These are phyloP conservation scores for Syncephalastrum racemosum DNA, from an alignment of 371 early-diverging fungal genomes.

Conservation along the genomic window DNA sequence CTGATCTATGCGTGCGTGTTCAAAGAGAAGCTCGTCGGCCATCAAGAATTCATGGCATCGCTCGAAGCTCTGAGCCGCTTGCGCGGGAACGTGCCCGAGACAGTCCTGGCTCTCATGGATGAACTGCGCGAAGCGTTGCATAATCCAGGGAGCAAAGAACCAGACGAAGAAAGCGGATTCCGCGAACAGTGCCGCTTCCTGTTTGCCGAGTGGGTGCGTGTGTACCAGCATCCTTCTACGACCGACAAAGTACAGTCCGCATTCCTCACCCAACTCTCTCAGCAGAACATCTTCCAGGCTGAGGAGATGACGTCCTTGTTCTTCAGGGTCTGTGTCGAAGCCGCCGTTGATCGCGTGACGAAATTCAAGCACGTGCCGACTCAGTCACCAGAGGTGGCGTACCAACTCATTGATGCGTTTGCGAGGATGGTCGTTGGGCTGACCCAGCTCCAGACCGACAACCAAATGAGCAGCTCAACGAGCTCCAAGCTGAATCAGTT, in stretches of 20 bases:
- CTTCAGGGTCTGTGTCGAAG: slow-evolving; percentile 86
- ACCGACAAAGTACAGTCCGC: slow-evolving; percentile 70
- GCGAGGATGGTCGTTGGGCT: slow-evolving; percentile 76
- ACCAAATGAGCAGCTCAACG: slow-evolving; percentile 7
- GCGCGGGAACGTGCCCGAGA: slow-evolving; percentile 68
- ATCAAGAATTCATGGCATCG: slow-evolving; percentile 74
- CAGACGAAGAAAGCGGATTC: slow-evolving; percentile 46
- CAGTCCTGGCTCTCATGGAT: slow-evolving; percentile 49
- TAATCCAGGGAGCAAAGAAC: slow-evolving; percentile 21
- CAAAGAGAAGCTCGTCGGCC: slow-evolving; percentile 56
- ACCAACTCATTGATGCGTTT: slow-evolving; percentile 83
- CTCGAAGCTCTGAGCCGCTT: slow-evolving; percentile 69
- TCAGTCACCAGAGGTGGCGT: slow-evolving; percentile 53
- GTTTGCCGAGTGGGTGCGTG: slow-evolving; percentile 88
- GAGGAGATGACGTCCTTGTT: slow-evolving; percentile 82
- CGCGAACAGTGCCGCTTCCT: slow-evolving; percentile 68
- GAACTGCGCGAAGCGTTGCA: slow-evolving; percentile 19
- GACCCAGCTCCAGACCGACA: slow-evolving; percentile 24
- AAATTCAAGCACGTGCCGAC: slow-evolving; percentile 57
- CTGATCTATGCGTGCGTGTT: slow-evolving; percentile 75
- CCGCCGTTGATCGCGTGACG: slow-evolving; percentile 72
- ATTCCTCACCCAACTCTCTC: slow-evolving; percentile 73
- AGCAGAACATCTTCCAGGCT: slow-evolving; percentile 74
- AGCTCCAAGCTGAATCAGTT: slow-evolving; percentile 43
- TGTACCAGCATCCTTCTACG: slow-evolving; percentile 82